phyloP scores from a whole-genome alignment of 805 yeast genomes.

The Monosporozyma yasuniensis region DNA sequence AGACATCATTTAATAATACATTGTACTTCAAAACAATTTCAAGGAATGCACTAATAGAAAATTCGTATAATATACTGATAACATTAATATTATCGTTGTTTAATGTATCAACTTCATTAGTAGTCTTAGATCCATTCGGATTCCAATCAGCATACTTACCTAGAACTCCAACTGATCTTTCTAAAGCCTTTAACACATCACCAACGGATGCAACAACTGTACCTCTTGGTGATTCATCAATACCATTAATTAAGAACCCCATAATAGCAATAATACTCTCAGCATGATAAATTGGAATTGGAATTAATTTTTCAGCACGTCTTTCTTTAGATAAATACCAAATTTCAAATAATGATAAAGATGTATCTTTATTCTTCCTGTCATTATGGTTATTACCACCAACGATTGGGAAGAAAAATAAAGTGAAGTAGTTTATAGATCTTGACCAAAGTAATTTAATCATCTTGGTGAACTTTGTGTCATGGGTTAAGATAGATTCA shows the following conservation, averaged over 20 bases:
- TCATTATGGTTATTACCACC: background rate
- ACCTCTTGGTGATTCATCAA: constrained; percentile 53
- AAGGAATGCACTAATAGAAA: constrained; percentile 55
- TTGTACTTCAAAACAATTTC: constrained; percentile 58
- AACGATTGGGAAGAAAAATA: constrained; percentile 3
- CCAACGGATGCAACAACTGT: constrained; percentile 46
- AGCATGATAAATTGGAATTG: constrained; percentile 59
- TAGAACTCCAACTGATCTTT: constrained; percentile 48
- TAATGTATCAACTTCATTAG: constrained; percentile 9
- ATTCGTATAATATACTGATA: constrained; percentile 50
- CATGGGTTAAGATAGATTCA: constrained; percentile 21
- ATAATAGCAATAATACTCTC: constrained; percentile 52
- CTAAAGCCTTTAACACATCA: constrained; percentile 50
- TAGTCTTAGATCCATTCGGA: constrained; percentile 6
- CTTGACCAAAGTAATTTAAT: constrained; percentile 6
- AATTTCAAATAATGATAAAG: constrained; percentile 19
- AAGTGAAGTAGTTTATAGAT: background rate
- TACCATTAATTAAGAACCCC: constrained; percentile 41
- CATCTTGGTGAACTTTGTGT: constrained; percentile 17
- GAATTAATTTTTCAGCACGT: constrained; percentile 52
- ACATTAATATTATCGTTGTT: constrained; percentile 26
- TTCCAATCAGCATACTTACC: constrained; percentile 37
- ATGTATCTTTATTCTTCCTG: no score
- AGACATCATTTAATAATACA: constrained; percentile 53
- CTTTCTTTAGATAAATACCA: constrained; percentile 30